Base-by-base conservation (phyloP, 2,329 filamentous ascomycete genomes). In the Diplocarpon mali region DNA sequence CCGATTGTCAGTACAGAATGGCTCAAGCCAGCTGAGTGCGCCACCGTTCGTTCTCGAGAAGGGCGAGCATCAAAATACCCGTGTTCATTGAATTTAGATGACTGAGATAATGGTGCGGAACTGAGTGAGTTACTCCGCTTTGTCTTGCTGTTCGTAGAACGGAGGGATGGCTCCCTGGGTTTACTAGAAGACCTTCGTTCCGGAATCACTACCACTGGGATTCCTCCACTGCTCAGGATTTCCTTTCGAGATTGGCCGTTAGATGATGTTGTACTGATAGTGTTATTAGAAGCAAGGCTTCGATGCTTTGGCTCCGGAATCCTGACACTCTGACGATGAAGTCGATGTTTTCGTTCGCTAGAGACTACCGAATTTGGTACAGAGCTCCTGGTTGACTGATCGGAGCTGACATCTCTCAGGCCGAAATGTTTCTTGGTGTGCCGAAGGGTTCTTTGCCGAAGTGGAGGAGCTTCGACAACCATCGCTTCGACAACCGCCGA, bases 151-250 rank as follows among this genome's bases (percentile, higher is more conserved):
- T 73, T 78, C n/a, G 70, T 74, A 15, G 78, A 80, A 44, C 76
- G 70, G 13, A 80, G 62, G 2, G 76, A 80, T 3, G 71, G 73
- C 28, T 74, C 66, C 36, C 58, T 65, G 30, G 71, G 68, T 47
- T 70, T 71, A 10, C 68, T 62, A 15, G 60, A 62, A 14, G 76
- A 73, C 13, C 62, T 65, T 13, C 78, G 72, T 44, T 75, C 71
- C 6, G 78, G 78, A 40, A 82, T 71, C 15, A 82, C 67, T 6
- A 80, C 69, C 7, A 82, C 77, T 1, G 78, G 78, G 9, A 82
- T 76, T 2, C 67, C 75, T 7, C 77, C 78, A 42, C 62, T 72
- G 51, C 72, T 78, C 65, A 72, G 69, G 2, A 81, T 64, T 28
- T 79, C 74, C 13, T 71, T 69, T n/a, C 78, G 67, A 3, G 74